These are phyloP conservation scores for Hydnum rufescens DNA, from an alignment of 768 basidiomycete genomes.

Conservation along the genomic window DNA sequence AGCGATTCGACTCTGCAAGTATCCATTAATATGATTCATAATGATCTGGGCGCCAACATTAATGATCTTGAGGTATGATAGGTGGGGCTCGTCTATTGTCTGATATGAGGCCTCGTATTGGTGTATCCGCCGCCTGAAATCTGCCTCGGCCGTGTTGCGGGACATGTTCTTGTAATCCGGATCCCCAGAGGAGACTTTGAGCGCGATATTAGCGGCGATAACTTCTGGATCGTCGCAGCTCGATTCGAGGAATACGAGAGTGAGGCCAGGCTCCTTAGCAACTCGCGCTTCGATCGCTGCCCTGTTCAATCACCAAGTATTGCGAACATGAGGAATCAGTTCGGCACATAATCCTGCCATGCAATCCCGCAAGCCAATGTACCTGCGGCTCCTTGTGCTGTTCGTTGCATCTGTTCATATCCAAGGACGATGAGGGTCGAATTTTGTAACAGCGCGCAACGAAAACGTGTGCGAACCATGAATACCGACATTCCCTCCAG, in stretches of 20 bases:
- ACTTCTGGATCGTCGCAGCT: slow-evolving; percentile 84
- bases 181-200: slow-evolving; percentile 92
- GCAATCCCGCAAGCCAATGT: slow-evolving; percentile 11
- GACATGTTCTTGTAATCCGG: slow-evolving; percentile 91
- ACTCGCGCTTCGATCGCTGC: slow-evolving; percentile 72
- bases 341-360: not conserved
- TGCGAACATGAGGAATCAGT: no score
- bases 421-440: not conserved
- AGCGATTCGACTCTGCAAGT: slow-evolving; percentile 88
- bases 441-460: not conserved
- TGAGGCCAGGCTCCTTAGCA: slow-evolving; percentile 66
- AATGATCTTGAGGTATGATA: slow-evolving; percentile 78
- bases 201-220: slow-evolving; percentile 87
- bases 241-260: slow-evolving; percentile 86
- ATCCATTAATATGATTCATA: slow-evolving; percentile 66
- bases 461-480: slow-evolving; percentile 40
- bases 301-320: slow-evolving; percentile 22
- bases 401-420: slow-evolving; percentile 73
- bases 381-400: slow-evolving; percentile 61
- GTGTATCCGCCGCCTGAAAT: slow-evolving; percentile 79
- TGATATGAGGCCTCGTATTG: slow-evolving; percentile 94
- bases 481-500: slow-evolving; percentile 92
- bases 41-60: slow-evolving; percentile 87
- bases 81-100: slow-evolving; percentile 66
- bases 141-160: slow-evolving; percentile 63